Evolutionary conservation across 2,329 filamentous ascomycete genomes (phyloP), one percentile per base, ranked within the genome.

Genomic region (Lecanicillium sp.): DNA sequence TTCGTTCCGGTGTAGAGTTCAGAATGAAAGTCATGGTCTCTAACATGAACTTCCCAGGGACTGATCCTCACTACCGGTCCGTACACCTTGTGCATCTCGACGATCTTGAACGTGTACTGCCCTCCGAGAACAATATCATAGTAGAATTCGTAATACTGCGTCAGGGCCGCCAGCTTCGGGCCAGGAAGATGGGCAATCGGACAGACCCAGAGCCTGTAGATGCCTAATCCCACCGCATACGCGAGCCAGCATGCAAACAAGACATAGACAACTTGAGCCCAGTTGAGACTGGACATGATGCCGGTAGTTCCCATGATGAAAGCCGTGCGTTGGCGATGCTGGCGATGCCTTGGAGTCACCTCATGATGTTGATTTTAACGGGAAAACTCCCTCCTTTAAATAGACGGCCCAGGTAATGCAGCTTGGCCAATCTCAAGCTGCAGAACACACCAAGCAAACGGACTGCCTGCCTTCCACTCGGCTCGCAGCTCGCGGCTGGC

Each of bases 111-210:
- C 12, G 60, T 68, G 51, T 71, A 73, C 54, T 68, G 60, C 2
- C 69, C 71, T 5, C 65, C 62, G 5, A 65, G 57, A 35, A 69
- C 47, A 17, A 71, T 58, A 47, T 74, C 69, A 50, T 71, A 71
- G 55, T 71, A 74, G 41, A 65, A 63, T 52, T 69, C 67, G 49
- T 69, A 69, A 58, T 62, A 67, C 43, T 63, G 58, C 41, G 66
- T 68, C 40, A 67, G 53, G 4, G 66, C 67, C 21, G 67, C 65
- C 26, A 70, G 59, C 52, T 55, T 65, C 44, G 67, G 67, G 3
- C 67, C 67, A 1, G 67, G 67, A 38, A 70, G 62, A 45, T 62
- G 58, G 39, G 66, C 59, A 30, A 69, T 58, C 10, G 67, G 66
- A 48, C 67, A 68, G 45, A 69, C 56, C 55, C 59, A 67, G 20